phyloP scores from a whole-genome alignment of 164 flowering plant genomes.

The Litsea cubeba region DNA sequence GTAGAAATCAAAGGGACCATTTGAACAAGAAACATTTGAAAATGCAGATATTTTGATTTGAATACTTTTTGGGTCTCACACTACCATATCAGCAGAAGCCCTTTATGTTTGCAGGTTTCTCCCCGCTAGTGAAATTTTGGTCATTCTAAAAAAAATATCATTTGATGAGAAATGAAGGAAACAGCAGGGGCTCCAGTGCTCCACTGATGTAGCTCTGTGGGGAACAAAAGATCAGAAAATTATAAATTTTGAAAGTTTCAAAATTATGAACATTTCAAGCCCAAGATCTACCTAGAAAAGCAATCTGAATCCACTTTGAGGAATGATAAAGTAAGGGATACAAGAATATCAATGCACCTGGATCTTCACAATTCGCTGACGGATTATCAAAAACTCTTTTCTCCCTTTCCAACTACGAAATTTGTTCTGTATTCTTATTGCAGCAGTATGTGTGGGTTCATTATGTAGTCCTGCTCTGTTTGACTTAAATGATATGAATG shows the following conservation, averaged over 20 bases:
- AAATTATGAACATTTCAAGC: not conserved
- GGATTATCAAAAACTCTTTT: conserved; percentile 67
- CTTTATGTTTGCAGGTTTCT: not conserved
- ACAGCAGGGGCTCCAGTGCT: not conserved
- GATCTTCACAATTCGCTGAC: conserved; percentile 78
- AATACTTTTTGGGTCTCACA: not conserved
- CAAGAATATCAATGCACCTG: conserved; percentile 48
- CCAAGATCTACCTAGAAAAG: not conserved
- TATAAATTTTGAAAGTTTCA: not conserved
- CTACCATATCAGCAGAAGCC: not conserved
- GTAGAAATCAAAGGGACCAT: not conserved
- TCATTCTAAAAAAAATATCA: not conserved
- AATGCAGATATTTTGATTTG: not conserved
- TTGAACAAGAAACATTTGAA: not conserved
- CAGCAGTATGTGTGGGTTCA: conserved; percentile 72
- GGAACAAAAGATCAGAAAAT: not conserved
- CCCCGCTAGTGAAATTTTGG: not conserved
- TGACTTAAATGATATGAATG: conserved; percentile 54
- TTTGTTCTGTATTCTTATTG: conserved; percentile 81
- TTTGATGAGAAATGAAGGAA: not conserved
- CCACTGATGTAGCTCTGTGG: not conserved
- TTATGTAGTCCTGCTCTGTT: conserved; percentile 45
- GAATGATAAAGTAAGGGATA: not conserved
- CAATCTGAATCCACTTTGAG: too few relatives aligned
- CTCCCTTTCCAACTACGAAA: conserved; percentile 90